Base-by-base conservation (phyloP, 305 asterid species). In the Ajuga reptans region DNA sequence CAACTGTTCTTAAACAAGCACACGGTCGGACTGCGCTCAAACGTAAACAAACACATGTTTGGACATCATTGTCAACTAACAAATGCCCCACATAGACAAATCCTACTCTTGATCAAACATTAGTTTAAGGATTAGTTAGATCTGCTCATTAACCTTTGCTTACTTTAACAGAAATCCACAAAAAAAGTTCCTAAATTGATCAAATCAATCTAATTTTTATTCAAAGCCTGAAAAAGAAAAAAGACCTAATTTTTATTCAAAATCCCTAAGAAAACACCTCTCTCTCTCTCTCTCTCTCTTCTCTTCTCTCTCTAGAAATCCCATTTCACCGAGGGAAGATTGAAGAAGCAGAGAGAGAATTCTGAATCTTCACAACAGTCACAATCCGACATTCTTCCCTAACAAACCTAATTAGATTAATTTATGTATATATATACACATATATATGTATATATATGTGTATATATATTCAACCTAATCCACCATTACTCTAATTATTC, bases 181-280 rank as follows among this genome's bases (percentile, higher is more conserved):
- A 75, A 34, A n/a, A 29, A 51, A 66, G 62, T 77, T 58, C 64
- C 72, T 64, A 64, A 41, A 53, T 41, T 24, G 73, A 75, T 66
- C 74, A 70, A 62, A 47, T 21, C 27, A 21, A 21, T 0, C 27
- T 21, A 21, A 21, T 2, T n/a, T n/a, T 16, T 18, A 54, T 64
- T 82, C 80, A 62, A 77, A 77, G 74, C 79, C 73, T 66, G 84
- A 75, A 71, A 82, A 82, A 72, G 82, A 82, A 66, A 69, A 80
- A 74, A 55, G 18, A 81, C 75, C 81, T 54, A 77, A 36, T 70
- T 66, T 57, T 71, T 34, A 46, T 56, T 59, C 58, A 59, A 51
- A 55, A 72, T 69, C 57, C 72, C 72, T 55, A 53, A 66, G 8
- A 21, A 31, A 16, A 21, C 56, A 69, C 45, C 46, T 39, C 70